A percentile compares a stretch with the other conserved stretches of the same genome.
Conservation (phyloP, 1,284 basidiomycete species). For the Microbotryomycetes sp. region DNA sequence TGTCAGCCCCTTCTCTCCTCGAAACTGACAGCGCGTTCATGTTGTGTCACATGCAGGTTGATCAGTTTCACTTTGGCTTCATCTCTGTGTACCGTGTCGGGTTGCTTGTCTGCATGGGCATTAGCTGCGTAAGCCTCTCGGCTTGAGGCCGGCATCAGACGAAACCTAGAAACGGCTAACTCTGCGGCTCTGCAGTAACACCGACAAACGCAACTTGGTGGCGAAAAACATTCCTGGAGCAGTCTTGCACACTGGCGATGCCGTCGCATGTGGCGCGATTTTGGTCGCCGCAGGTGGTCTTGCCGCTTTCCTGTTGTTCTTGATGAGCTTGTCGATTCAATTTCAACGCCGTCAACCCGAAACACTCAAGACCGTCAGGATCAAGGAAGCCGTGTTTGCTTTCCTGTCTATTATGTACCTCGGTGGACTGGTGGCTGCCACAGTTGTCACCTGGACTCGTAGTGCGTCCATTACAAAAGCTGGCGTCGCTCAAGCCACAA, state of each 20-base stretch:
- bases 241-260: not conserved
- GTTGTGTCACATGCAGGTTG: not conserved
- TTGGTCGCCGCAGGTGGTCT: not conserved
- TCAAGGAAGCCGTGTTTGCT: constrained; percentile 27
- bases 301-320: constrained; percentile 14
- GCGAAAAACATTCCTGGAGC: not conserved
- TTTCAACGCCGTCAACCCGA: constrained; percentile 11
- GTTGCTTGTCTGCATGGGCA: not conserved
- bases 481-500: constrained; percentile 12
- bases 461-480: constrained; percentile 8
- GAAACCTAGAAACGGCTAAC: no score
- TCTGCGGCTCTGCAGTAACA: no score
- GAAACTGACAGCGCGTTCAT: not conserved
- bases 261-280: not conserved
- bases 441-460: not conserved
- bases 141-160: not conserved
- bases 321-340: constrained; percentile 7
- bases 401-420: constrained; percentile 15
- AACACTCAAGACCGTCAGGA: constrained; percentile 22
- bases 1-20: no score
- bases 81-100: not conserved
- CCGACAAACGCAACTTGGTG: not conserved
- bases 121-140: not conserved
- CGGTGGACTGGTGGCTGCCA: constrained; percentile 21
- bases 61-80: not conserved